Conservation (phyloP, 2,329 filamentous ascomycete species). For the Fusarium sarcochroum region DNA sequence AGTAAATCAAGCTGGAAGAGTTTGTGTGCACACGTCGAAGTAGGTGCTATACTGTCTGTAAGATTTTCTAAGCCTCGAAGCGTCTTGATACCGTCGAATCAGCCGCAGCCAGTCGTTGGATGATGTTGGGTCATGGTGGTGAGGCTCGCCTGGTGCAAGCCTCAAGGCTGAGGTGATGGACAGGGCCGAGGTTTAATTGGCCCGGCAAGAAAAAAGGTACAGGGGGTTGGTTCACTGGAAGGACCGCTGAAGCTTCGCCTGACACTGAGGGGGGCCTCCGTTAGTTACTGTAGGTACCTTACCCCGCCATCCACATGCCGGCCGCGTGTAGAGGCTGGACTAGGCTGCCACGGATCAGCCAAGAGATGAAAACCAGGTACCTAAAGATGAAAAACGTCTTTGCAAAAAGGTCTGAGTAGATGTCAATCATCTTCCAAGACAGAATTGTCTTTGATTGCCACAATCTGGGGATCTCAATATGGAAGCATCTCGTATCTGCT, state of each 20-base stretch:
- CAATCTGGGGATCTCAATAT: neutral
- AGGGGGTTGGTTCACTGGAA: constrained; percentile 19
- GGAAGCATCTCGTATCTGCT: constrained; percentile 24
- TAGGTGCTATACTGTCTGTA: neutral
- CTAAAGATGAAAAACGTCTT: neutral
- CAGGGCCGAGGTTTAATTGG: constrained; percentile 30
- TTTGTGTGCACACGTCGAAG: neutral
- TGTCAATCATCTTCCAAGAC: neutral
- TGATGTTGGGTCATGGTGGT: constrained; percentile 46
- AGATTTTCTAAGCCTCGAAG: neutral
- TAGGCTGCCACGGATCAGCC: constrained; percentile 22
- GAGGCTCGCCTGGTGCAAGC: constrained; percentile 43
- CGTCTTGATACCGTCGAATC: constrained; percentile 27
- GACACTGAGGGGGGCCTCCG: neutral
- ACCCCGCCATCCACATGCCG: constrained; percentile 42
- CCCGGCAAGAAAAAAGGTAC: constrained; percentile 7
- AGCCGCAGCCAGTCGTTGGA: constrained; percentile 35
- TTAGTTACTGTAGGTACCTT: constrained; percentile 18
- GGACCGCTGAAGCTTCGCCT: constrained; percentile 18
- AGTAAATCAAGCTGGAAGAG: neutral
- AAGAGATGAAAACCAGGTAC: neutral
- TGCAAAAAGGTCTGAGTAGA: neutral
- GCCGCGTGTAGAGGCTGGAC: constrained; percentile 27
- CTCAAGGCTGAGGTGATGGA: constrained; percentile 42
- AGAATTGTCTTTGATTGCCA: neutral